Base-by-base conservation (phyloP, 2,329 filamentous ascomycete species). In the Venturia aucupariae region DNA sequence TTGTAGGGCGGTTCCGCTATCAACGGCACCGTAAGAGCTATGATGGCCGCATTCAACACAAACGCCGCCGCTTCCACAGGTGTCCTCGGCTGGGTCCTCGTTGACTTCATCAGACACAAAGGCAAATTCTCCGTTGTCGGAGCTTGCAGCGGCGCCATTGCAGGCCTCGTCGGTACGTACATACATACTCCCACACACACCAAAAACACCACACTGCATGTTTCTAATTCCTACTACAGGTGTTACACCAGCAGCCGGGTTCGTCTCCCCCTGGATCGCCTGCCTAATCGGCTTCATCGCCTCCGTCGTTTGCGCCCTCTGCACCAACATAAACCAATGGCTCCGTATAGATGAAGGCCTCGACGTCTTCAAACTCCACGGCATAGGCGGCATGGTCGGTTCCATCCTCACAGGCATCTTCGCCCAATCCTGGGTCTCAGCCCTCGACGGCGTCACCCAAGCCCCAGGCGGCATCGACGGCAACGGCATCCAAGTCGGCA, bases 341-440 rank as follows among this genome's bases (percentile, higher is more conserved):
- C 70, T 84, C 38, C 73, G 73, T 65, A 81, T 84, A 65, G 83
- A 85, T 67, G 83, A 85, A 67, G 81, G 82, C 13, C 80, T 85
- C 70, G 81, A 85, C 66, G 81, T 85, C 51, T 85, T 85, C 76
- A 84, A 83, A 70, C 78, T 84, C 15, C 82, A 85, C 70, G 82
- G 80, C 19, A 76, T 84, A 30, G 83, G 83, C 48, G 83, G 83
- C 27, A 83, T 84, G 74, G 74, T 81, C 46, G 83, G 83, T 10
- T 80, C 81, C 35, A 83, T 85, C 72, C 70, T 85, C 59, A 85
- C 83, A 2, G 83, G 82, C 7, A 79, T 85, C 68, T 85, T 86
- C 67, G 82, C 82, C 39, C 74, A 79, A 69, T 72, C 75, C 63
- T 77, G 75, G 75, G 76, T 81, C 64, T 77, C 77, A 13, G 72